A percentile compares a stretch with the other conserved stretches of the same genome.
Conservation (phyloP, 2,329 filamentous ascomycete species). For the Trichoderma sp. region DNA sequence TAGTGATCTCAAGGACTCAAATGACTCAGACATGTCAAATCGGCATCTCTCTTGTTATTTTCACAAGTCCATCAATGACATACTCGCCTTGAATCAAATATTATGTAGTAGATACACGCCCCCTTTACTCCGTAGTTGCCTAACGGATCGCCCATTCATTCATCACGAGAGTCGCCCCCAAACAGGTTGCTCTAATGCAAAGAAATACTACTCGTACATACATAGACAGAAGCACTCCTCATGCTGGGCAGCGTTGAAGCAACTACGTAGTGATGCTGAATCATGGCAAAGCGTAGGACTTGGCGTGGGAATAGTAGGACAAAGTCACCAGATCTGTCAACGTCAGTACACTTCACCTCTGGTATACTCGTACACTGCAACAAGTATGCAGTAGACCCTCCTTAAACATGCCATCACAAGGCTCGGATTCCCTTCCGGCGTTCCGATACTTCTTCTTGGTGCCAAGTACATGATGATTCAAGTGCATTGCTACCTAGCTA, state of each 20-base stretch:
- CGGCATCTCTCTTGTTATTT: background rate
- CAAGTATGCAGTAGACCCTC: background rate
- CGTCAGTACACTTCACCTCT: background rate
- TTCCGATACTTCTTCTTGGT: background rate
- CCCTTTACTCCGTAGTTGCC: background rate
- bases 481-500: background rate
- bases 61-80: background rate
- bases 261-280: background rate
- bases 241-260: background rate
- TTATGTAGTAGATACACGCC: background rate
- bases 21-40: background rate
- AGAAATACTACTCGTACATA: background rate
- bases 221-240: background rate
- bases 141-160: background rate
- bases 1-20: background rate
- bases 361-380: no score
- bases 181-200: background rate
- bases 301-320: background rate
- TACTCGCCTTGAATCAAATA: background rate
- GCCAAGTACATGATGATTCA: background rate
- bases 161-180: background rate
- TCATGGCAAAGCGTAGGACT: background rate
- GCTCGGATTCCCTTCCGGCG: background rate
- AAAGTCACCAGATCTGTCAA: background rate
- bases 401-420: background rate